phyloP scores from a whole-genome alignment of 2,329 filamentous ascomycete genomes.

The Exophiala sp. region DNA sequence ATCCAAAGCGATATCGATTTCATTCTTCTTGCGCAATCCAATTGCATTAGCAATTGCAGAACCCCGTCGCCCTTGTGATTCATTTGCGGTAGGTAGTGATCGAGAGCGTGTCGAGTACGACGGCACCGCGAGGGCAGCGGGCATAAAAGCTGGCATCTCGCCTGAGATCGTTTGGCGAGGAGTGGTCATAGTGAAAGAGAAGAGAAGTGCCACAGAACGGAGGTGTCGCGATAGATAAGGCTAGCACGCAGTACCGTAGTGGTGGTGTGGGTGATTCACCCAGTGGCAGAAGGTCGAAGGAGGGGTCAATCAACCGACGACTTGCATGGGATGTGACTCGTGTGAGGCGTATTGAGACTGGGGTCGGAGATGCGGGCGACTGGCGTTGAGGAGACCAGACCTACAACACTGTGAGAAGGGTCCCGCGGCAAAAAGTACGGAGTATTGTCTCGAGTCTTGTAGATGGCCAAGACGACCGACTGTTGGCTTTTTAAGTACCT shows the following conservation, averaged over 20 bases:
- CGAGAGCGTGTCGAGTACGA: slow-evolving; percentile 18
- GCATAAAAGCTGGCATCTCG: slow-evolving; percentile 24
- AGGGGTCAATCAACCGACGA: neutral
- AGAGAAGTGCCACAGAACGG: neutral
- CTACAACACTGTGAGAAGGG: too few relatives aligned
- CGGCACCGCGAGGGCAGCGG: slow-evolving; percentile 12
- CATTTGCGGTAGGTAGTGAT: slow-evolving; percentile 11
- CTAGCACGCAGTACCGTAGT: neutral
- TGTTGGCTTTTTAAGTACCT: too few relatives aligned
- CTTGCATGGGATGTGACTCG: neutral
- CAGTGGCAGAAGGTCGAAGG: neutral
- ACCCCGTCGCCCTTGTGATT: slow-evolving; percentile 15
- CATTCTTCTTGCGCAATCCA: slow-evolving; percentile 23
- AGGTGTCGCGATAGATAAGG: slow-evolving; percentile 1
- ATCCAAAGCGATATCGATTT: slow-evolving; percentile 29
- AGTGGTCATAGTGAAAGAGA: slow-evolving; percentile 9
- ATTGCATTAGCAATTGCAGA: slow-evolving; percentile 24
- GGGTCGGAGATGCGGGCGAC: too few relatives aligned
- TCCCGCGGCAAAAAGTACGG: too few relatives aligned
- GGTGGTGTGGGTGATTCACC: neutral
- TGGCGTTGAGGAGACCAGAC: too few relatives aligned
- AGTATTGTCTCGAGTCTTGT: too few relatives aligned
- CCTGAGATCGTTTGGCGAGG: slow-evolving; percentile 13
- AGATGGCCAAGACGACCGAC: too few relatives aligned
- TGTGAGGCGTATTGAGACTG: neutral